phyloP scores from a whole-genome alignment of 441 rosid species.

The Kokia cookei region DNA sequence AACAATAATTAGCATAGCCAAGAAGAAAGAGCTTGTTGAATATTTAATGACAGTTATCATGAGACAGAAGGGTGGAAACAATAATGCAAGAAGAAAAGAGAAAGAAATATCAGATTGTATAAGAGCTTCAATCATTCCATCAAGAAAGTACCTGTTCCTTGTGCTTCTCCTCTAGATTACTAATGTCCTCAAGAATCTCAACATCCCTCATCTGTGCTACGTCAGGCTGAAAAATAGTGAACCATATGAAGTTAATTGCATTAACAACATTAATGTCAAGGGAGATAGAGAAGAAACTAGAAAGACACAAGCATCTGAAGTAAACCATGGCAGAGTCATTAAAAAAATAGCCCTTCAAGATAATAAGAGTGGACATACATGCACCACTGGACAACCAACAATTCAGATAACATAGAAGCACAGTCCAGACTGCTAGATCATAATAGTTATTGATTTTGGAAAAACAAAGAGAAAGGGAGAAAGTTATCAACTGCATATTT shows the following conservation, averaged over 20 bases:
- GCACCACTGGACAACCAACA: slow-evolving; percentile 1
- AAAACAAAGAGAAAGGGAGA: not conserved
- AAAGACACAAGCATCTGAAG: not conserved
- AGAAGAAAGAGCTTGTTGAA: slow-evolving; percentile 7
- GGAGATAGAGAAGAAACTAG: slow-evolving; percentile 2
- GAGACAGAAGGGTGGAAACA: slow-evolving; percentile 6
- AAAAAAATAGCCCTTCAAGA: not conserved
- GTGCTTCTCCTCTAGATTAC: slow-evolving; percentile 51
- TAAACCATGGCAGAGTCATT: not conserved
- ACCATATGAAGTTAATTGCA: slow-evolving; percentile 10
- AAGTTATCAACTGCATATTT: not conserved
- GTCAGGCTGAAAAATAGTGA: slow-evolving; percentile 47
- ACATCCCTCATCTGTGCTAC: slow-evolving; percentile 48
- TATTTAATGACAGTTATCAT: not conserved
- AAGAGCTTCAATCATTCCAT: slow-evolving; percentile 1
- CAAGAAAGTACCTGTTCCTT: slow-evolving; percentile 54
- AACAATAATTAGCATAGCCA: not conserved
- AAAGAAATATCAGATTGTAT: slow-evolving; percentile 7
- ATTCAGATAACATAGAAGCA: not conserved
- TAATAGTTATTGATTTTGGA: not conserved
- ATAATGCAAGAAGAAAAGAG: not conserved
- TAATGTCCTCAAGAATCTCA: slow-evolving; percentile 49
- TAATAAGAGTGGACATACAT: not conserved
- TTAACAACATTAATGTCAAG: not conserved
- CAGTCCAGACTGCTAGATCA: not conserved